Percentiles rank a stretch among this genome's conserved stretches.
Evolutionary conservation across 2,329 filamentous ascomycete species (phyloP).

Genomic region (Alternaria sp.): DNA sequence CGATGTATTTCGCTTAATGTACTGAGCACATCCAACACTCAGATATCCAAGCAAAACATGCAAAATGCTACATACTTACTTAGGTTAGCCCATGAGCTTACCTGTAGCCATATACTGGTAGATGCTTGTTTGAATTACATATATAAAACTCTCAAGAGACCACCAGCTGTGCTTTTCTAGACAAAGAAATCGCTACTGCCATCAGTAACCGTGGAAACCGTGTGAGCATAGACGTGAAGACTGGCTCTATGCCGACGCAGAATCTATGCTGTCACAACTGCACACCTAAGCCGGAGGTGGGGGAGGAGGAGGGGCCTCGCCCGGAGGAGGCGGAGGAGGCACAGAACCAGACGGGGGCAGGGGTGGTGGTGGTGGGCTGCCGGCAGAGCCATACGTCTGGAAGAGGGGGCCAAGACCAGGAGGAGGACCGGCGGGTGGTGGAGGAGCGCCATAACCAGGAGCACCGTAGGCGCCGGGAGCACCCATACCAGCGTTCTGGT

Average conservation of each 20-base stretch:
- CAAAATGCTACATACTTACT: slow-evolving; percentile 14
- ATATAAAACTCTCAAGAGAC: slow-evolving; percentile 2
- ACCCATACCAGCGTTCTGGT: slow-evolving; percentile 36
- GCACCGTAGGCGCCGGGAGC: slow-evolving; percentile 56
- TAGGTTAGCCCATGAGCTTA: slow-evolving; percentile 15
- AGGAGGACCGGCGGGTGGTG: slow-evolving; percentile 56
- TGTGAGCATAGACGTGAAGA: slow-evolving; percentile 2
- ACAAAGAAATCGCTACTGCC: slow-evolving; percentile 6
- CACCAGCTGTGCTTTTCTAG: background rate
- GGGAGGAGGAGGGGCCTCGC: slow-evolving; percentile 56
- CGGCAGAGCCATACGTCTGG: slow-evolving; percentile 68
- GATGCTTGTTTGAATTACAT: slow-evolving; percentile 11
- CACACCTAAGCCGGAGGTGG: slow-evolving; percentile 38
- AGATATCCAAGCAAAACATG: slow-evolving; percentile 1
- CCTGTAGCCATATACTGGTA: slow-evolving; percentile 17
- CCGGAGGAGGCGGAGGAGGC: slow-evolving; percentile 68
- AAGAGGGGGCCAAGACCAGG: slow-evolving; percentile 70
- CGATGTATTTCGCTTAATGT: background rate
- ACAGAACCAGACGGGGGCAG: slow-evolving; percentile 67
- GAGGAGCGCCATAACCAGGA: slow-evolving; percentile 52
- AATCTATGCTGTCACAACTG: slow-evolving; percentile 5
- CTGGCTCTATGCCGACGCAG: background rate
- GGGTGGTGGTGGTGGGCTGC: slow-evolving; percentile 68
- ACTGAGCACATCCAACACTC: background rate
- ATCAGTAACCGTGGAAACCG: slow-evolving; percentile 6